phyloP scores from a whole-genome alignment of 2,329 filamentous ascomycete genomes.

The Verruconis gallopava region DNA sequence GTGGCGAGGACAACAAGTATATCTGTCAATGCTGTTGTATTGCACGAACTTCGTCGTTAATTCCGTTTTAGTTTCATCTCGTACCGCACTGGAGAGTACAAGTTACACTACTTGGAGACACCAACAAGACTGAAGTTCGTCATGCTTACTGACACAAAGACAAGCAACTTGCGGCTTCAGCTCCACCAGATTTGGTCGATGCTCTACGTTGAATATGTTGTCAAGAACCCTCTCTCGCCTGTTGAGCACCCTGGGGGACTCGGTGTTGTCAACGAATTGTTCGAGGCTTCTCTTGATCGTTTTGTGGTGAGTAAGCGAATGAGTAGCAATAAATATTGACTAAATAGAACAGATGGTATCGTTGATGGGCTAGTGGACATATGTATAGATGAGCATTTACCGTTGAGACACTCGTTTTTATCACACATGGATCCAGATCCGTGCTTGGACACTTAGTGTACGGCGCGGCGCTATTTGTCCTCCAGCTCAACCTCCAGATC shows the following conservation, averaged over 20 bases:
- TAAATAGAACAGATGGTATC: neutral
- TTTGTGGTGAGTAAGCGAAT: slow-evolving; percentile 46
- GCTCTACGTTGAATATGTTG: slow-evolving; percentile 85
- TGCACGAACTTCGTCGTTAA: no score
- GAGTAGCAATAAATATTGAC: no score
- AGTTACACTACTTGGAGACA: slow-evolving; percentile 98
- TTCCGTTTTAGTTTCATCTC: slow-evolving; percentile 81
- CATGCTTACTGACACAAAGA: slow-evolving; percentile 84
- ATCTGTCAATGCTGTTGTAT: slow-evolving; percentile 12
- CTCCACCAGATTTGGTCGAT: slow-evolving; percentile 98
- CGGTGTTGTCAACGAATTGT: slow-evolving; percentile 52
- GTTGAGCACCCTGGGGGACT: slow-evolving; percentile 47
- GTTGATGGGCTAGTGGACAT: neutral
- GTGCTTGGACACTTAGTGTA: no score
- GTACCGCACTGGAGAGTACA: slow-evolving; percentile 89
- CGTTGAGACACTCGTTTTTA: no score
- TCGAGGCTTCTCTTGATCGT: slow-evolving; percentile 56
- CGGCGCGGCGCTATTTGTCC: no score
- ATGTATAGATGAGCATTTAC: no score
- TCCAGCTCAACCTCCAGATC: slow-evolving; percentile 28
- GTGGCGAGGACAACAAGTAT: slow-evolving; percentile 72
- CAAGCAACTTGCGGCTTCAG: slow-evolving; percentile 82
- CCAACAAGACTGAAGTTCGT: slow-evolving; percentile 92
- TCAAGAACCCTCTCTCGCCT: slow-evolving; percentile 51
- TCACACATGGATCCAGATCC: no score